A percentile compares a stretch with the other conserved stretches of the same genome.
phyloP scores from a whole-genome alignment of 2,329 filamentous ascomycete species.

The Pseudomassariella vexata region DNA sequence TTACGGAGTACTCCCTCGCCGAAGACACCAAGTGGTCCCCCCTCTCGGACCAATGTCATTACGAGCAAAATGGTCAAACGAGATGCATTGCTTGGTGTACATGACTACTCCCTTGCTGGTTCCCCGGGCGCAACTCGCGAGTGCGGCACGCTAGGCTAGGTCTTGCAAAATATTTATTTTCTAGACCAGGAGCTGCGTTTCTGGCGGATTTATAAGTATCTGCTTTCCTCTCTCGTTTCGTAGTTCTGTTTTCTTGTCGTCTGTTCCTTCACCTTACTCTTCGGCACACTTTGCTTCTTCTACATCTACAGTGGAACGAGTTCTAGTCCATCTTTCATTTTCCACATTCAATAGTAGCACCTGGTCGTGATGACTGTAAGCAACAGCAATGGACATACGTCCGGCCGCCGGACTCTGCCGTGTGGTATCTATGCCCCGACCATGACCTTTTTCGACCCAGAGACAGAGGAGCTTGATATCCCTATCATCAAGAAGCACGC shows the following conservation, averaged over 20 bases:
- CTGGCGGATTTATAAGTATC: slow-evolving; percentile 7
- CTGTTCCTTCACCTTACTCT: slow-evolving; percentile 10
- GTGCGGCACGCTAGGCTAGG: no score
- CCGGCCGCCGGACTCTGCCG: slow-evolving; percentile 53
- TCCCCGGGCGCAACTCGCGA: no score
- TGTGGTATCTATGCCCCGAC: slow-evolving; percentile 84
- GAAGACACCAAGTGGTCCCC: slow-evolving; percentile 2
- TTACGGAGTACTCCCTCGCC: no score
- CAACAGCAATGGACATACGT: slow-evolving; percentile 26
- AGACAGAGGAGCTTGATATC: slow-evolving; percentile 80
- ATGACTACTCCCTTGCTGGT: no score
- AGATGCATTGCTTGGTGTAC: no score
- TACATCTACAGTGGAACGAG: slow-evolving; percentile 10
- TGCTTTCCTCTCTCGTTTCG: slow-evolving; percentile 8
- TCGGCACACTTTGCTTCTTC: slow-evolving; percentile 5
- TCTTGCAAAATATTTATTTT: no score
- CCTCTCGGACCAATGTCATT: slow-evolving; percentile 18
- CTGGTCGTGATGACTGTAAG: slow-evolving; percentile 27
- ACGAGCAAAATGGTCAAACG: no score
- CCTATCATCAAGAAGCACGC: slow-evolving; percentile 75
- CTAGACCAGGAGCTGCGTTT: no score
- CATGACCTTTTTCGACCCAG: slow-evolving; percentile 83
- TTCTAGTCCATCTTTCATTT: slow-evolving; percentile 2
- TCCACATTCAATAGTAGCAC: slow-evolving; percentile 1
- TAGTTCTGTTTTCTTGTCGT: slow-evolving; percentile 7